A percentile compares a stretch with the other conserved stretches of the same genome.
phyloP scores from a whole-genome alignment of 2,329 filamentous ascomycete species.

The Bipolaris oryzae region DNA sequence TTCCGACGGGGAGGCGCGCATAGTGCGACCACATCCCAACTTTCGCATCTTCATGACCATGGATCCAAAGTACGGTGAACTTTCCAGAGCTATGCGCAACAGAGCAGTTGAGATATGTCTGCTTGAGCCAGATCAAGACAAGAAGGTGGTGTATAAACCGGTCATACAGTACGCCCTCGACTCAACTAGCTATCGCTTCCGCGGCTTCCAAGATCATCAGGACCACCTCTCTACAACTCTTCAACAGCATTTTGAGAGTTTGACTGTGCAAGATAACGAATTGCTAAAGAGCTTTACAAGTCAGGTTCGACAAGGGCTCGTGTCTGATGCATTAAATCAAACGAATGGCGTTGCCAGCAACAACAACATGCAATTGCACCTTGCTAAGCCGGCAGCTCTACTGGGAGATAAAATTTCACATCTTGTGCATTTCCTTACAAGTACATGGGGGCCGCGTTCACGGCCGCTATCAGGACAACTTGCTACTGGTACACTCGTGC shows the following conservation, averaged over 20 bases:
- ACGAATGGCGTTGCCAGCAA: constrained; percentile 6
- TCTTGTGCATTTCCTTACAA: constrained; percentile 44
- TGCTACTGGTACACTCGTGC: constrained; percentile 19
- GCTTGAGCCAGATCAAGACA: constrained; percentile 24
- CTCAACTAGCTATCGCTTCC: constrained; percentile 48
- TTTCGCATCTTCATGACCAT: constrained; percentile 95
- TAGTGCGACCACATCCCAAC: constrained; percentile 80
- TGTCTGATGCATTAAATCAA: not conserved
- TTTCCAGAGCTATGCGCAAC: constrained; percentile 96
- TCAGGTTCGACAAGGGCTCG: constrained; percentile 28
- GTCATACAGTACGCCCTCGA: constrained; percentile 44
- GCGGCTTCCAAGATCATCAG: constrained; percentile 31
- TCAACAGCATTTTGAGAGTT: constrained; percentile 42
- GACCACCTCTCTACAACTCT: constrained; percentile 14
- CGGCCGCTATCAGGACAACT: constrained; percentile 12
- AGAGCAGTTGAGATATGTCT: constrained; percentile 89
- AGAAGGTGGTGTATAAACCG: not conserved
- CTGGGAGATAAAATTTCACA: constrained; percentile 14
- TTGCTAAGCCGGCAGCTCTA: not conserved
- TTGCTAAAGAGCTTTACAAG: constrained; percentile 40
- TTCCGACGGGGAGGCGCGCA: constrained; percentile 76
- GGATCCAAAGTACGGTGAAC: constrained; percentile 88
- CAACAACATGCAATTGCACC: not conserved
- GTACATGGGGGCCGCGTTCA: constrained; percentile 24
- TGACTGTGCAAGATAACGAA: constrained; percentile 41